Evolutionary conservation across 495 filamentous ascomycete species (phyloP).

Genomic region (Tirmania nivea): DNA sequence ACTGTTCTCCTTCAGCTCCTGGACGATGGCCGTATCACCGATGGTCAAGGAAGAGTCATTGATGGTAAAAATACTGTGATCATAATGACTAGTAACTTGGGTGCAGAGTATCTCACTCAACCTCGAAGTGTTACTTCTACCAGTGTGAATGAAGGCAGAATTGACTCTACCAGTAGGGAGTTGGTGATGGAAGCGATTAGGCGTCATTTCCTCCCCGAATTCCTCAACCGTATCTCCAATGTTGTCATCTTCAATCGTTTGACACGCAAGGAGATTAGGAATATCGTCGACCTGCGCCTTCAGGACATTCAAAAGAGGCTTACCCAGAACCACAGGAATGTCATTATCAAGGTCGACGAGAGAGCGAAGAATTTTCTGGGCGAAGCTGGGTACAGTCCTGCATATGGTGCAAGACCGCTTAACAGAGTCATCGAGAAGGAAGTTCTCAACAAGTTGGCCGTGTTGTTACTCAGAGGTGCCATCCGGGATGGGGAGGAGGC

Average conservation of each 20-base stretch:
- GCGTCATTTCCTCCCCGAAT: slow-evolving; percentile 92
- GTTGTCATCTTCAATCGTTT: slow-evolving; percentile 98
- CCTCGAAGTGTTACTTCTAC: slow-evolving; percentile 30
- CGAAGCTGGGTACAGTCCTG: slow-evolving; percentile 71
- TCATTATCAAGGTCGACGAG: slow-evolving; percentile 50
- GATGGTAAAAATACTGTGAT: slow-evolving; percentile 97
- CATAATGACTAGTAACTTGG: slow-evolving; percentile 95
- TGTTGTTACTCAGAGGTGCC: slow-evolving; percentile 65
- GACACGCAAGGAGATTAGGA: slow-evolving; percentile 65
- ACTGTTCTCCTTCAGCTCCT: slow-evolving; percentile 95
- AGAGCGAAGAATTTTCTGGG: slow-evolving; percentile 82
- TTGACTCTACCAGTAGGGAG: slow-evolving; percentile 69
- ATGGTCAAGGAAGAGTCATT: slow-evolving; percentile 83
- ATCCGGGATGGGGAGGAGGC: slow-evolving; percentile 72
- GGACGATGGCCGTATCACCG: slow-evolving; percentile 96
- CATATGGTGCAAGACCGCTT: slow-evolving; percentile 78
- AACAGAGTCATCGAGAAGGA: slow-evolving; percentile 84
- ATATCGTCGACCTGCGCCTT: slow-evolving; percentile 84
- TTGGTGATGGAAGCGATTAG: slow-evolving; percentile 74
- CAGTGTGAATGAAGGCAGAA: slow-evolving; percentile 39
- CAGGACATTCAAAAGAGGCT: slow-evolving; percentile 79
- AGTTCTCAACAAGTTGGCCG: slow-evolving; percentile 76
- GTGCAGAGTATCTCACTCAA: slow-evolving; percentile 77
- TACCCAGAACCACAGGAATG: slow-evolving; percentile 53
- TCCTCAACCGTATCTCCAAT: slow-evolving; percentile 88